These are phyloP conservation scores for Salix udensis DNA, from an alignment of 345 rosid species.

Conservation along the genomic window DNA sequence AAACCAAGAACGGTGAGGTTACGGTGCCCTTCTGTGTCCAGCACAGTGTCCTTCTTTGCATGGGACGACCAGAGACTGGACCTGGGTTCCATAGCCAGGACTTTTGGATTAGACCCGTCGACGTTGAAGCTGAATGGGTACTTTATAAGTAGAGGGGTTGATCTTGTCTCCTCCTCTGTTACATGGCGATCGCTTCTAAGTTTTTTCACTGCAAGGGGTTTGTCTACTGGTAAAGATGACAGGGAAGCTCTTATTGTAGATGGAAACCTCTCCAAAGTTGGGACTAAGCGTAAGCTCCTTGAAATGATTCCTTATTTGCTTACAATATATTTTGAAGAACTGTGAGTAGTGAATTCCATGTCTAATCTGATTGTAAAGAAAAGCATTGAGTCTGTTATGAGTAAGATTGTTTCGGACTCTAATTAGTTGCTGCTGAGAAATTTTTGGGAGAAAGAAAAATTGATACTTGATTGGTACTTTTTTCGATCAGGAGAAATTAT, in stretches of 20 bases:
- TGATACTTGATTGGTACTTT: neutral
- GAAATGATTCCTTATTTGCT: too few species aligned
- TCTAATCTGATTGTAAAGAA: too few species aligned
- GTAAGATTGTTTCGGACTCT: too few species aligned
- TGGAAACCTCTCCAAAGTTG: slow-evolving; percentile 61
- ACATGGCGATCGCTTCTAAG: slow-evolving; percentile 75
- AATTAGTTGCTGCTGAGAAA: neutral
- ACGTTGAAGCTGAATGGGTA: slow-evolving; percentile 78
- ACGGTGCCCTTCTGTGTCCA: slow-evolving; percentile 52
- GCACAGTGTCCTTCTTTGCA: slow-evolving; percentile 35
- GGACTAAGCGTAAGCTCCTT: slow-evolving; percentile 50
- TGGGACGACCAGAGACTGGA: slow-evolving; percentile 61
- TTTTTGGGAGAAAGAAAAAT: neutral
- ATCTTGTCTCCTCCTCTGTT: slow-evolving; percentile 59
- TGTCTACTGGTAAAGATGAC: slow-evolving; percentile 58
- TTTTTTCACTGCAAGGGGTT: slow-evolving; percentile 73
- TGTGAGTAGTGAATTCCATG: too few species aligned
- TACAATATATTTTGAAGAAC: neutral
- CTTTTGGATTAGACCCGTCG: slow-evolving; percentile 66
- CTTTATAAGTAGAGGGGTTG: slow-evolving; percentile 71
- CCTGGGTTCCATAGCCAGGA: slow-evolving; percentile 58
- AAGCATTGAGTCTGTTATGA: too few species aligned
- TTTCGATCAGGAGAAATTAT: too few species aligned
- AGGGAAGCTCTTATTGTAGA: slow-evolving; percentile 53
- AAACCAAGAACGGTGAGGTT: slow-evolving; percentile 46